A percentile compares a stretch with the other conserved stretches of the same genome.
phyloP scores from a whole-genome alignment of 2,329 filamentous ascomycete species.

The Clarireedia monteithiana region DNA sequence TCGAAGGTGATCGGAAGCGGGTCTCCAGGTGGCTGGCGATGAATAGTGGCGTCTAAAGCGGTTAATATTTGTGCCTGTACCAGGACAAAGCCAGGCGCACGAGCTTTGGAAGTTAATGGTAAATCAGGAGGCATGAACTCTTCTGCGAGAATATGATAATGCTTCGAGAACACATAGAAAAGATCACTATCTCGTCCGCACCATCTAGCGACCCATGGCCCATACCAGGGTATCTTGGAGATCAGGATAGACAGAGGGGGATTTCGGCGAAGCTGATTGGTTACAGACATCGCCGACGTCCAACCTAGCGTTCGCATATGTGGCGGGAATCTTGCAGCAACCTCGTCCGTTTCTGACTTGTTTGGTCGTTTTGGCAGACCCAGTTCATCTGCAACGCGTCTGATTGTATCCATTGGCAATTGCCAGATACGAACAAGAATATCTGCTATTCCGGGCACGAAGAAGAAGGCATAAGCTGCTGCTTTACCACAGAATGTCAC shows the following conservation, averaged over 20 bases:
- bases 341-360: constrained; percentile 33
- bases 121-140: constrained; percentile 47
- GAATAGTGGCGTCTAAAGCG: constrained; percentile 60
- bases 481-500: constrained; percentile 68
- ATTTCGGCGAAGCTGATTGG: constrained; percentile 47
- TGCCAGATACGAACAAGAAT: constrained; percentile 60
- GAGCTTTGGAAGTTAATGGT: constrained; percentile 46
- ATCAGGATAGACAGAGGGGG: constrained; percentile 49
- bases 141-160: constrained; percentile 58
- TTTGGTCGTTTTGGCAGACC: constrained; percentile 47
- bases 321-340: constrained; percentile 31
- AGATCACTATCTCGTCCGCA: constrained; percentile 65
- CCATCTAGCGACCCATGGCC: constrained; percentile 64
- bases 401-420: constrained; percentile 48
- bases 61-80: constrained; percentile 62
- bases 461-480: constrained; percentile 67
- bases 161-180: constrained; percentile 66
- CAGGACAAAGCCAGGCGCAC: constrained; percentile 52
- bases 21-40: constrained; percentile 45
- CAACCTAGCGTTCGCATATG: constrained; percentile 54
- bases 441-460: constrained; percentile 63
- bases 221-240: constrained; percentile 57
- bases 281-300: constrained; percentile 46
- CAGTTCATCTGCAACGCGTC: constrained; percentile 53
- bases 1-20: constrained; percentile 55